Conservation (phyloP, 495 filamentous ascomycete genomes). For the Thermothielavioides terrestris region DNA sequence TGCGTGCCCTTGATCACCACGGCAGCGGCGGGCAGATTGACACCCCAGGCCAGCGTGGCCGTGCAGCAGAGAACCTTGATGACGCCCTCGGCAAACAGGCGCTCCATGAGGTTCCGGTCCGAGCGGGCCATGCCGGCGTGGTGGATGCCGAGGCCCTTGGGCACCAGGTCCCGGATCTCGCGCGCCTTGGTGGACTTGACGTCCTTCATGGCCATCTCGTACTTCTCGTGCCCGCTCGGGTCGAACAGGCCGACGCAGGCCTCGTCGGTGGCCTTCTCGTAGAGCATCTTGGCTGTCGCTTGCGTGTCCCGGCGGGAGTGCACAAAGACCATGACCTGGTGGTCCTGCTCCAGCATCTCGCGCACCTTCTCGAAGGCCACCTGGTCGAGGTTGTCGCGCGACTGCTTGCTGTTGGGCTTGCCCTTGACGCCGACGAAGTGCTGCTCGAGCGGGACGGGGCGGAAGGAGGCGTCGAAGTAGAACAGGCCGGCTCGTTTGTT, state of each 20-base stretch:
- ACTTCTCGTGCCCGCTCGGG: conserved; percentile 57
- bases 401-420: conserved; percentile 68
- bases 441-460: conserved; percentile 92
- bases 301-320: conserved; percentile 94
- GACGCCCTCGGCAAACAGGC: conserved; percentile 77
- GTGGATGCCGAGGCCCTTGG: conserved; percentile 87
- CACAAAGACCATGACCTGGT: conserved; percentile 99
- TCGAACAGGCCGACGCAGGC: conserved; percentile 73
- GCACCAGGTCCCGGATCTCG: conserved; percentile 79
- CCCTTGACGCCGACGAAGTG: conserved; percentile 96
- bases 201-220: conserved; percentile 65
- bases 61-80: conserved; percentile 97
- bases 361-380: conserved; percentile 90
- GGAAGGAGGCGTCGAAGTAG: conserved; percentile 93
- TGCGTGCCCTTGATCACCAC: conserved; percentile 98
- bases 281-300: conserved; percentile 73
- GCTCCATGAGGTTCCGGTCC: conserved; percentile 88
- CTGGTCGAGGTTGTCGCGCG: conserved; percentile 78
- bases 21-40: conserved; percentile 94
- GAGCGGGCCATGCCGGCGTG: conserved; percentile 92
- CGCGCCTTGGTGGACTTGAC: conserved; percentile 73
- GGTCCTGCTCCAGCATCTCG: conserved; percentile 76
- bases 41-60: conserved; percentile 95
- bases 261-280: conserved; percentile 77
- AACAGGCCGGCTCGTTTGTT: conserved; percentile 90